Evolutionary conservation across 2,329 filamentous ascomycete genomes (phyloP).

Genomic region (Penicillium hesseltinei): DNA sequence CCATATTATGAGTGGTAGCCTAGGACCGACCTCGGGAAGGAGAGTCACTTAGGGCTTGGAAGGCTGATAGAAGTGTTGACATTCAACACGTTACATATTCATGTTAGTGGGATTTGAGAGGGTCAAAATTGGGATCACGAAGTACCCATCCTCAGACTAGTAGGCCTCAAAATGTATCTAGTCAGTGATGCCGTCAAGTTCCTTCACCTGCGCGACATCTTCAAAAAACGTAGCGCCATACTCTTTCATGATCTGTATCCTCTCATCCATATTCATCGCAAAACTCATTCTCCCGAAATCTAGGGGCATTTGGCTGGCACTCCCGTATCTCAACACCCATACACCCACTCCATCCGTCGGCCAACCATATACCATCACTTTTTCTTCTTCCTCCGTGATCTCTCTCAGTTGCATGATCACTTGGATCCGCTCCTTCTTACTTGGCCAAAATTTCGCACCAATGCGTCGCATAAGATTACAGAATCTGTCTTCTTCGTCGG

Average conservation of each 20-base stretch:
- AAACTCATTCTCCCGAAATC: neutral
- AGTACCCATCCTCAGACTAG: too few relatives aligned
- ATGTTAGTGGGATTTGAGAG: too few relatives aligned
- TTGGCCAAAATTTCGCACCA: constrained; percentile 14
- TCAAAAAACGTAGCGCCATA: neutral
- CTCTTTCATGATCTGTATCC: neutral
- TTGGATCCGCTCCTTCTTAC: neutral
- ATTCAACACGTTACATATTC: too few relatives aligned
- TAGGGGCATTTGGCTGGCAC: neutral
- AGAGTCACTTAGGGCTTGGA: too few relatives aligned
- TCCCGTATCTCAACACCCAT: neutral
- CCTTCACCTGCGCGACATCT: neutral
- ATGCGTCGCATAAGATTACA: constrained; percentile 15
- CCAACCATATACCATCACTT: neutral
- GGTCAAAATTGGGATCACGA: too few relatives aligned
- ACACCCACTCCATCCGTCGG: neutral
- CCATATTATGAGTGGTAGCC: too few relatives aligned
- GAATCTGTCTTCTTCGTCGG: constrained; percentile 4
- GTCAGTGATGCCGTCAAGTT: neutral
- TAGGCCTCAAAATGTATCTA: too few relatives aligned
- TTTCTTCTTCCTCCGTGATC: neutral
- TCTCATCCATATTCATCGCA: neutral
- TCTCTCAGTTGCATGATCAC: too few relatives aligned
- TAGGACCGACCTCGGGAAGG: too few relatives aligned
- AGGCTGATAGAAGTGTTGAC: too few relatives aligned